Evolutionary conservation across 768 basidiomycete genomes (phyloP).

Genomic region (Trametes gibbosa): DNA sequence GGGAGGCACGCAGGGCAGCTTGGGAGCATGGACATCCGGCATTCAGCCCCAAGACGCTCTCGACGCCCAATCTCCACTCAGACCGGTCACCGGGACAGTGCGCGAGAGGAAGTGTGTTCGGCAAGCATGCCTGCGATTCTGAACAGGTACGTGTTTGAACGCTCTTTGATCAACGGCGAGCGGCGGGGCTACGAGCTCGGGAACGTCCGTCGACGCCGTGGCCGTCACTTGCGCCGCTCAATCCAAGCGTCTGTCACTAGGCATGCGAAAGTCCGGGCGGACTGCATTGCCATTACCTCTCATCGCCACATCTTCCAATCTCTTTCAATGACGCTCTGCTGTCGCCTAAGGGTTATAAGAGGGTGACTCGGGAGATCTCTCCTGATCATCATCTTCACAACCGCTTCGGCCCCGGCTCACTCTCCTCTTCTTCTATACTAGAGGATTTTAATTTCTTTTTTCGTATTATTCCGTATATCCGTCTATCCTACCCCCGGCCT

Average conservation of each 20-base stretch:
- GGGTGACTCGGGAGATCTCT: constrained; percentile 2
- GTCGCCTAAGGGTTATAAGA: background rate
- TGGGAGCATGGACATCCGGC: background rate
- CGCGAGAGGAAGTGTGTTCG: background rate
- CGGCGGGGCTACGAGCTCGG: background rate
- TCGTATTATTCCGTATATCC: background rate
- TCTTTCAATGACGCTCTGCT: background rate
- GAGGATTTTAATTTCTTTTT: constrained; percentile 11
- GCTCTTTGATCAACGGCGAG: background rate
- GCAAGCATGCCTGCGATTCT: background rate
- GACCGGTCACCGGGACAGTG: background rate
- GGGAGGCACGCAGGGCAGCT: background rate
- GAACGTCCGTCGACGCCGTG: constrained; percentile 2
- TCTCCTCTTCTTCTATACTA: constrained; percentile 12
- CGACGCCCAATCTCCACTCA: constrained; percentile 1
- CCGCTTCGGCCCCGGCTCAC: constrained; percentile 11
- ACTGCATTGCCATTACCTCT: constrained; percentile 5
- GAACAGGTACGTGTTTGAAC: background rate
- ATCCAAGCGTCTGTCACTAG: constrained; percentile 12
- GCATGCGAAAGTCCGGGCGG: constrained; percentile 2
- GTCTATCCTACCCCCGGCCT: background rate
- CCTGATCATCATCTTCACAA: constrained; percentile 5
- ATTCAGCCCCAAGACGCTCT: background rate
- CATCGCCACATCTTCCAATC: constrained; percentile 10
- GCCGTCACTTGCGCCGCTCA: constrained; percentile 9